A percentile compares a stretch with the other conserved stretches of the same genome.
Evolutionary conservation across 352 stramenopile species (phyloP).

Genomic region (Globisporangium apiculatum): DNA sequence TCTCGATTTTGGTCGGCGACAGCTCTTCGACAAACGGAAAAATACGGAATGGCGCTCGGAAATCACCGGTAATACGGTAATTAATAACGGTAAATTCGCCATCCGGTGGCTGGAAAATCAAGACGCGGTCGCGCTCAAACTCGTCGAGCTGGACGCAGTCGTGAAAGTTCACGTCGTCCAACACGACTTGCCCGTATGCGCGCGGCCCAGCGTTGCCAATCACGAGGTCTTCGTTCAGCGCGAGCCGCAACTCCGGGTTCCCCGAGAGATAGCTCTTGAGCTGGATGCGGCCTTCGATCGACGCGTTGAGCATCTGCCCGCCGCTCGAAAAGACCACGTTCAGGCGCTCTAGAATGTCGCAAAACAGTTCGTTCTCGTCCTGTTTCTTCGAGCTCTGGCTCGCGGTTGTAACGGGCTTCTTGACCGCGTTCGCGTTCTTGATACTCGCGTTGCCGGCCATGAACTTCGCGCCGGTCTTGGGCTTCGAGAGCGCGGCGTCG

Average conservation of each 20-base stretch:
- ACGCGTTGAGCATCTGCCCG: constrained; percentile 96
- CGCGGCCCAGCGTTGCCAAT: constrained; percentile 83
- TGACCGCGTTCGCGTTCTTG: constrained; percentile 80
- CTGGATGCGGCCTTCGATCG: constrained; percentile 96
- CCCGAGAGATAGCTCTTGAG: constrained; percentile 99
- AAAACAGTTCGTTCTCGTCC: constrained; percentile 98
- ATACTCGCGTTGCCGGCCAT: constrained; percentile 73
- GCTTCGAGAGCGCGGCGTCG: constrained; percentile 67
- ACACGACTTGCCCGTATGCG: constrained; percentile 88
- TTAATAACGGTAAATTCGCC: constrained; percentile 91
- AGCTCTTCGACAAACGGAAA: constrained; percentile 96
- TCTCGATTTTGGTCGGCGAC: constrained; percentile 92
- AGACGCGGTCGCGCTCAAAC: constrained; percentile 86
- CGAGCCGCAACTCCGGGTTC: constrained; percentile 94
- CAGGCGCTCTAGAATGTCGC: constrained; percentile 97
- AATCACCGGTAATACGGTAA: constrained; percentile 97
- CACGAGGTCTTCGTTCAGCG: constrained; percentile 97
- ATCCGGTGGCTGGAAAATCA: constrained; percentile 83
- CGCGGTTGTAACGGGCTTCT: constrained; percentile 77
- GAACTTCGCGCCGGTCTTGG: constrained; percentile 90
- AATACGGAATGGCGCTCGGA: constrained; percentile 96
- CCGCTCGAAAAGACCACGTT: constrained; percentile 96
- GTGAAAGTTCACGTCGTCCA: constrained; percentile 99
- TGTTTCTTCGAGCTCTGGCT: constrained; percentile 73
- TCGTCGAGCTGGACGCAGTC: constrained; percentile 97